Conservation (phyloP, 192 early-diverging fungal species). For the Mortierella alpina region DNA sequence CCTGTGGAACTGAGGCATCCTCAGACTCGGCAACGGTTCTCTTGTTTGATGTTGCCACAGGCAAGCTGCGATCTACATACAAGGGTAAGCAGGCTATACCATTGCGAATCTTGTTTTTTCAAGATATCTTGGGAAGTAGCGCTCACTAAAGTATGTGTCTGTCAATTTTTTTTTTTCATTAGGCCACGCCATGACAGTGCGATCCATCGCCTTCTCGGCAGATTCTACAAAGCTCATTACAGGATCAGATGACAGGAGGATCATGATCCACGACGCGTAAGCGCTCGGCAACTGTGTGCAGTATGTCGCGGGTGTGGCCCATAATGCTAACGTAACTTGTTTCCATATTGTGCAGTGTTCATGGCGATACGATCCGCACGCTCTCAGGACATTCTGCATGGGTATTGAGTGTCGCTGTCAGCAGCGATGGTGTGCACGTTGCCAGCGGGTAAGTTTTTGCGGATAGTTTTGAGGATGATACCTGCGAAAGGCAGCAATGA, state of each 20-base stretch:
- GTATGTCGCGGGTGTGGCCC: background rate
- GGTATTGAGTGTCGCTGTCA: constrained; percentile 79
- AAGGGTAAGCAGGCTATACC: constrained; percentile 42
- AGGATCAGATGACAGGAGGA: constrained; percentile 87
- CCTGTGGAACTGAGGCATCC: constrained; percentile 77
- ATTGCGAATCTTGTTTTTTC: background rate
- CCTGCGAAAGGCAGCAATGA: too few species aligned
- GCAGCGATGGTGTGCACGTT: constrained; percentile 73
- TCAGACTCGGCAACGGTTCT: constrained; percentile 67
- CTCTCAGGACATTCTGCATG: constrained; percentile 84
- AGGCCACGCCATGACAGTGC: constrained; percentile 83
- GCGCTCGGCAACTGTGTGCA: background rate
- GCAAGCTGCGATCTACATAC: constrained; percentile 71
- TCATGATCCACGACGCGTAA: constrained; percentile 60
- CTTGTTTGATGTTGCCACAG: constrained; percentile 77
- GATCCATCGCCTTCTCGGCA: constrained; percentile 78
- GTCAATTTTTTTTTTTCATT: background rate
- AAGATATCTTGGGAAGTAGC: background rate
- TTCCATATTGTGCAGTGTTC: constrained; percentile 71
- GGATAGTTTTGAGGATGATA: background rate
- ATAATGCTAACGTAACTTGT: background rate
- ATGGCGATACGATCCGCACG: constrained; percentile 78
- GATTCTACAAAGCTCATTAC: constrained; percentile 76
- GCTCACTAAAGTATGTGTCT: background rate
- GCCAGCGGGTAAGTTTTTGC: constrained; percentile 58